Evolutionary conservation across 2,329 filamentous ascomycete species (phyloP).

Genomic region (Neofusicoccum cordaticola): DNA sequence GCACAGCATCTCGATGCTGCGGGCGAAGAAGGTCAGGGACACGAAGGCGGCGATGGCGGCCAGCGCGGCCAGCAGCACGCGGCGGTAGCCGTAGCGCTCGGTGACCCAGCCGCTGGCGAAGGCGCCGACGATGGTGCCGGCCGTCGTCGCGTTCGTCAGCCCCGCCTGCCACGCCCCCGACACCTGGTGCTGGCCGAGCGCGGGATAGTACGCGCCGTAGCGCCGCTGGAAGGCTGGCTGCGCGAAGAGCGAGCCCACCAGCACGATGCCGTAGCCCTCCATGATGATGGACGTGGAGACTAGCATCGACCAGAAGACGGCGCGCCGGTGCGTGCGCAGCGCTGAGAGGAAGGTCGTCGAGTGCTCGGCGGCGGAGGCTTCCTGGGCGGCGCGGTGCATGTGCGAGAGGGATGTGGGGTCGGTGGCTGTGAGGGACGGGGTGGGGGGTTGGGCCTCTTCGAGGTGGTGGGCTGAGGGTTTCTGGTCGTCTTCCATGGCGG

Average conservation of each 20-base stretch:
- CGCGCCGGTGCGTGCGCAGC: conserved; percentile 67
- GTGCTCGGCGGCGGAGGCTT: too few relatives aligned
- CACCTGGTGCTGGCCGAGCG: conserved; percentile 37
- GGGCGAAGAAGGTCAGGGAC: conserved; percentile 46
- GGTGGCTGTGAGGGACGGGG: too few relatives aligned
- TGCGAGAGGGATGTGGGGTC: too few relatives aligned
- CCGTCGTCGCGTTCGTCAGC: conserved; percentile 45
- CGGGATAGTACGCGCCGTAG: conserved; percentile 37
- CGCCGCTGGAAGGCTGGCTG: conserved; percentile 44
- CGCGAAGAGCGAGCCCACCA: conserved; percentile 73
- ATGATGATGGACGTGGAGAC: conserved; percentile 86
- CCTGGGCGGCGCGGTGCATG: too few relatives aligned
- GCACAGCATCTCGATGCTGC: conserved; percentile 39
- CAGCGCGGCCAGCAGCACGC: conserved; percentile 43
- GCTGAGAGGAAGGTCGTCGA: not conserved
- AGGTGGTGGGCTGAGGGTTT: too few relatives aligned
- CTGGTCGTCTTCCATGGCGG: too few relatives aligned
- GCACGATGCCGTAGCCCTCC: conserved; percentile 80
- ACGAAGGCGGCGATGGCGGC: conserved; percentile 40
- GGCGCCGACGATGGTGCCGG: conserved; percentile 45
- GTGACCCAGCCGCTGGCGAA: conserved; percentile 45
- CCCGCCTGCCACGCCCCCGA: conserved; percentile 47
- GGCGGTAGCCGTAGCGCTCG: conserved; percentile 44
- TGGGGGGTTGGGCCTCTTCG: too few relatives aligned
- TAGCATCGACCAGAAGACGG: conserved; percentile 75